phyloP scores from a whole-genome alignment of 2,329 filamentous ascomycete species.

The Monilinia polystroma region DNA sequence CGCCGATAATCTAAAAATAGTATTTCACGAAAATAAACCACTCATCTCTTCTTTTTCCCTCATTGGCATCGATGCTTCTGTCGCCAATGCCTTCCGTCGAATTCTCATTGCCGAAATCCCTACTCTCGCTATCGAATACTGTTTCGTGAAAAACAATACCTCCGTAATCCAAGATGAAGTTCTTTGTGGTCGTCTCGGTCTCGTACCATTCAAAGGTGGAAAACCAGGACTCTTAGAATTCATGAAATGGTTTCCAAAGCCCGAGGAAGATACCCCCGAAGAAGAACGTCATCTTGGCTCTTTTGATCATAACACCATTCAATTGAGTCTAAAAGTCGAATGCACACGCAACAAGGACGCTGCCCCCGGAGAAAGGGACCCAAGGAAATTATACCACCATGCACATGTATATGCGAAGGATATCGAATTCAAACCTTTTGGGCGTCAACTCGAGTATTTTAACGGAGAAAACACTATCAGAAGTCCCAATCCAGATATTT shows the following conservation, averaged over 20 bases:
- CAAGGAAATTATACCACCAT: conserved; percentile 79
- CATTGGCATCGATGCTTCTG: conserved; percentile 83
- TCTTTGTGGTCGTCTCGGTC: conserved; percentile 81
- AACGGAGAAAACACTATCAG: conserved; percentile 65
- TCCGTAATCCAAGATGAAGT: conserved; percentile 98
- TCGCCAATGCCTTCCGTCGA: conserved; percentile 96
- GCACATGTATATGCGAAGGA: conserved; percentile 79
- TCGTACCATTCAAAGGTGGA: conserved; percentile 83
- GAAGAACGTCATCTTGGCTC: conserved; percentile 53
- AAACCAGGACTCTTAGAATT: conserved; percentile 72
- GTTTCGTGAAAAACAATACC: conserved; percentile 94
- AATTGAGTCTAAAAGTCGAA: conserved; percentile 71
- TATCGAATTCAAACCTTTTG: conserved; percentile 73
- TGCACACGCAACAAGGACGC: conserved; percentile 80
- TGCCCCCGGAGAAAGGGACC: conserved; percentile 71
- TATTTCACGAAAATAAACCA: conserved; percentile 80
- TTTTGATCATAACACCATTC: conserved; percentile 84
- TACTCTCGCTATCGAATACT: conserved; percentile 88
- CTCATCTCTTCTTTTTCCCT: conserved; percentile 85
- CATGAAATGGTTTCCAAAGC: conserved; percentile 79
- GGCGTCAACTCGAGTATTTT: conserved; percentile 70
- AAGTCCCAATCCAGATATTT: conserved; percentile 85
- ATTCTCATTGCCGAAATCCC: conserved; percentile 94
- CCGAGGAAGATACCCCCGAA: conserved; percentile 59
- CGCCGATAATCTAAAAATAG: conserved; percentile 65